Conservation (phyloP, 495 filamentous ascomycete species). For the Articulospora tetracladia region DNA sequence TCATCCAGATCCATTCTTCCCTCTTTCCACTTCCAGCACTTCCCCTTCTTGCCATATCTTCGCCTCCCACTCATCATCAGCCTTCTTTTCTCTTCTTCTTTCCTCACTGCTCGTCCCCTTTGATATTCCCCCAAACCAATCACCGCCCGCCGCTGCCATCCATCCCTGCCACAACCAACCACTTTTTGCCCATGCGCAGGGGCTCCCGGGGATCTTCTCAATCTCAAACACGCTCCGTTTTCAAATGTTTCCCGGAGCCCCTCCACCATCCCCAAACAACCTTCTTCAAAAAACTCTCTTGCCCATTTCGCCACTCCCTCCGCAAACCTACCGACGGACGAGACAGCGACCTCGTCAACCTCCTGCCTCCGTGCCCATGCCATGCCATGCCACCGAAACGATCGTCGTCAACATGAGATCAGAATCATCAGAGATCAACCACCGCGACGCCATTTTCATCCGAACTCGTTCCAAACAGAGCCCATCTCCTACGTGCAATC, state of each 20-base stretch:
- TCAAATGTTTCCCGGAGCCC: neutral
- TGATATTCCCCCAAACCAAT: no score
- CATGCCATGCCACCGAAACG: no score
- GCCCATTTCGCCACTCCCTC: neutral
- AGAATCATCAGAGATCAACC: neutral
- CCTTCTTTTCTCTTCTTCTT: no score
- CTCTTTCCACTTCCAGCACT: no score
- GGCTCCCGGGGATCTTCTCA: neutral
- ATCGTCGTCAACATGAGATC: neutral
- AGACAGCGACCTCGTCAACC: no score
- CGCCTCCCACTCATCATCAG: no score
- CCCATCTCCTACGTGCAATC: neutral
- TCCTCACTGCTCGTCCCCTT: no score
- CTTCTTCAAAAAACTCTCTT: neutral
- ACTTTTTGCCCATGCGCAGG: neutral
- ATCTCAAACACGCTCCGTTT: neutral
- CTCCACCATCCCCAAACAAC: neutral
- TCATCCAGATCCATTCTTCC: no score
- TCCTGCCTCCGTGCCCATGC: no score
- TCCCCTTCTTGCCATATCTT: no score
- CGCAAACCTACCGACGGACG: no score
- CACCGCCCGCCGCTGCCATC: neutral
- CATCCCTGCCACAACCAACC: neutral
- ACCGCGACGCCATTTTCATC: neutral
- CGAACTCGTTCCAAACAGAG: neutral